Evolutionary conservation across 768 basidiomycete species (phyloP).

Genomic region (Tubosaeta sp.): DNA sequence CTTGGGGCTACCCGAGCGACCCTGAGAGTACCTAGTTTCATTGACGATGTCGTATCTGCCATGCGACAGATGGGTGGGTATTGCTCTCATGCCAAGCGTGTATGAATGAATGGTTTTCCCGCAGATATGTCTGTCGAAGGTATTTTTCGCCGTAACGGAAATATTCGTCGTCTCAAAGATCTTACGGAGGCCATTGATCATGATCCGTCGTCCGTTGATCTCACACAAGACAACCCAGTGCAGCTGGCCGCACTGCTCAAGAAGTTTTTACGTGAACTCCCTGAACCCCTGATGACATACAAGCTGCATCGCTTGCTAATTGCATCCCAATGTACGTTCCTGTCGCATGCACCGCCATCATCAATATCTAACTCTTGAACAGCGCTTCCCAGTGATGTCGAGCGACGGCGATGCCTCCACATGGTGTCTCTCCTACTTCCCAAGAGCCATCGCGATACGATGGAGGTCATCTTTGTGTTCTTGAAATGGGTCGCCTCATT

Average conservation of each 20-base stretch:
- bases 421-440: slow-evolving; percentile 83
- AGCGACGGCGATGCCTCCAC: slow-evolving; percentile 81
- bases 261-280: slow-evolving; percentile 94
- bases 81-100: neutral
- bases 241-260: slow-evolving; percentile 96
- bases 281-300: slow-evolving; percentile 94
- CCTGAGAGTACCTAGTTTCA: slow-evolving; percentile 90
- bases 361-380: slow-evolving; percentile 7
- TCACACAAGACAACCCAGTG: slow-evolving; percentile 92
- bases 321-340: slow-evolving; percentile 75
- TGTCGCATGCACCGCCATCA: neutral
- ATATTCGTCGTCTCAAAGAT: slow-evolving; percentile 89
- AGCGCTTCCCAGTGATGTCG: slow-evolving; percentile 73
- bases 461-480: slow-evolving; percentile 98
- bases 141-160: slow-evolving; percentile 97
- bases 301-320: slow-evolving; percentile 87
- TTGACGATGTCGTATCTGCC: slow-evolving; percentile 96
- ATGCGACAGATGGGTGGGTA: slow-evolving; percentile 97
- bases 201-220: slow-evolving; percentile 88
- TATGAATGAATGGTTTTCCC: slow-evolving; percentile 2
- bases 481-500: slow-evolving; percentile 99
- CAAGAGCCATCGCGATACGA: slow-evolving; percentile 91
- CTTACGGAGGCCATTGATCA: slow-evolving; percentile 90
- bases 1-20: slow-evolving; percentile 84
- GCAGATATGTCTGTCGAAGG: slow-evolving; percentile 98